Evolutionary conservation across 1,284 basidiomycete species (phyloP).

Genomic region (Gomphus bonarii): DNA sequence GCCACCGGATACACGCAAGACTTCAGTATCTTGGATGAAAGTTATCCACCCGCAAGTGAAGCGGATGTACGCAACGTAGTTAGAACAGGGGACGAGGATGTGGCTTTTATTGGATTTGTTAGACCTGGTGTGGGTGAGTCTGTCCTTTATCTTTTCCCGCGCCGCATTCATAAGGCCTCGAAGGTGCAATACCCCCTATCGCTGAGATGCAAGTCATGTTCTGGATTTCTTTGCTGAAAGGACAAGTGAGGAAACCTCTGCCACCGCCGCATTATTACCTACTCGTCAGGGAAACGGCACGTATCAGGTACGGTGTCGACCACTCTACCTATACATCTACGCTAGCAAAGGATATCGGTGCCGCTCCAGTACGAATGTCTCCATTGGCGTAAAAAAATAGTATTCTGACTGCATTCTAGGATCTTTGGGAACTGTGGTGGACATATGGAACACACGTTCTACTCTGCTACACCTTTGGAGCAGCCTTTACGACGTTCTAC

Average conservation of each 20-base stretch:
- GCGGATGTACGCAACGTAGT: constrained; percentile 45
- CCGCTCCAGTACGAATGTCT: constrained; percentile 28
- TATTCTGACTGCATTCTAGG: constrained; percentile 6
- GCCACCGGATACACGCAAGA: constrained; percentile 45
- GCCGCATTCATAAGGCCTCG: neutral
- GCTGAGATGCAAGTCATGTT: constrained; percentile 57
- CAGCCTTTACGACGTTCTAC: constrained; percentile 55
- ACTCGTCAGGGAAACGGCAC: constrained; percentile 38
- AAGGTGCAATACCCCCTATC: constrained; percentile 56
- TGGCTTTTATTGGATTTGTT: constrained; percentile 56
- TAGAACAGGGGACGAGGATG: constrained; percentile 34
- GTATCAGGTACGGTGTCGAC: constrained; percentile 56
- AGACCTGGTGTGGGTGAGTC: constrained; percentile 45
- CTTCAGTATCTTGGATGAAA: constrained; percentile 40
- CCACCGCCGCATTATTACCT: constrained; percentile 48
- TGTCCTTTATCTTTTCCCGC: constrained; percentile 13
- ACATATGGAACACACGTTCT: neutral
- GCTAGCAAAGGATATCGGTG: constrained; percentile 51
- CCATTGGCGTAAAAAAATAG: neutral
- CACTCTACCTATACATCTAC: constrained; percentile 48
- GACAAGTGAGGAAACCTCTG: constrained; percentile 32
- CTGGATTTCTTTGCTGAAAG: constrained; percentile 44
- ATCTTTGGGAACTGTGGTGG: constrained; percentile 34
- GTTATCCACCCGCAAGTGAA: constrained; percentile 40
- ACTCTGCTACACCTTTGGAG: constrained; percentile 34